A percentile compares a stretch with the other conserved stretches of the same genome.
Conservation (phyloP, 2,329 filamentous ascomycete species). For the Lachnellula suecica region DNA sequence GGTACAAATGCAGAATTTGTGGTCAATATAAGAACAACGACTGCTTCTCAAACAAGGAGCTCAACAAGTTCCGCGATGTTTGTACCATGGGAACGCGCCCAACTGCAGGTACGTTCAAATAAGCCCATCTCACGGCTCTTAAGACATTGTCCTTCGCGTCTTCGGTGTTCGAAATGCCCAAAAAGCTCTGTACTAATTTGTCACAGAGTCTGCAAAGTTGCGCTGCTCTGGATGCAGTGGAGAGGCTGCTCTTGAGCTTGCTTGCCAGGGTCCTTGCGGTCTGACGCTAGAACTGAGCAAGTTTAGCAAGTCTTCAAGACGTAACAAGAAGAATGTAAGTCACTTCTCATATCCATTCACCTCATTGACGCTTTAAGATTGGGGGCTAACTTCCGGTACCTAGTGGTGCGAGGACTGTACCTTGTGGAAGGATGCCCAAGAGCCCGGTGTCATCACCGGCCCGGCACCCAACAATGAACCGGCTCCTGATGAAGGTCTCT, state of each 20-base stretch:
- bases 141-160: too few relatives aligned
- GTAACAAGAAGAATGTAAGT: slow-evolving; percentile 34
- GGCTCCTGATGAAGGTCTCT: slow-evolving; percentile 19
- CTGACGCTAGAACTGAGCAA: slow-evolving; percentile 42
- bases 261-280: slow-evolving; percentile 45
- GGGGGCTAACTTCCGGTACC: slow-evolving; percentile 6
- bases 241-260: slow-evolving; percentile 42
- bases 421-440: slow-evolving; percentile 20
- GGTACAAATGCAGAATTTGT: neutral
- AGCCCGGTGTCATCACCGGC: slow-evolving; percentile 14
- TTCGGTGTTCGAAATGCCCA: too few relatives aligned
- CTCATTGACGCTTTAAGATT: neutral
- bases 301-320: slow-evolving; percentile 45
- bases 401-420: slow-evolving; percentile 41
- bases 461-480: slow-evolving; percentile 20
- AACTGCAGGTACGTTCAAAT: too few relatives aligned
- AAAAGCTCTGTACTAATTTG: too few relatives aligned
- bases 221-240: slow-evolving; percentile 45
- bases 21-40: slow-evolving; percentile 30
- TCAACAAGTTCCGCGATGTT: slow-evolving; percentile 35
- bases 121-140: too few relatives aligned
- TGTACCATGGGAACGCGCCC: neutral
- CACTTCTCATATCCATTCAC: neutral
- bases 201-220: slow-evolving; percentile 16
- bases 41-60: slow-evolving; percentile 47